These are phyloP conservation scores for Saturnispora kantuleensis DNA, from an alignment of 805 yeast species.

Conservation along the genomic window DNA sequence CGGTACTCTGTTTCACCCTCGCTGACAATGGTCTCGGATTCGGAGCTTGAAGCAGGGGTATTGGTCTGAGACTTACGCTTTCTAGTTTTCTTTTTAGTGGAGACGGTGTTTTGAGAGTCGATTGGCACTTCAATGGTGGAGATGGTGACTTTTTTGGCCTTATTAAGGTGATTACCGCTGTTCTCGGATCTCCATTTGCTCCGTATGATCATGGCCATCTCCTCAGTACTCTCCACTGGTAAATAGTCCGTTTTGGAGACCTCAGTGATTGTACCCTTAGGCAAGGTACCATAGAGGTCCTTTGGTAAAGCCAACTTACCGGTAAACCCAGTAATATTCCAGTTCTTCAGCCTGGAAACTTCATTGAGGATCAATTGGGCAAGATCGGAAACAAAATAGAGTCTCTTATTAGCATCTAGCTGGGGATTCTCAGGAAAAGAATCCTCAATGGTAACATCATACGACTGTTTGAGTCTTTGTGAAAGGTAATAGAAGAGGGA, in stretches of 20 bases:
- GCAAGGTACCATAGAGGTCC: constrained; percentile 52
- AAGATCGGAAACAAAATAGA: constrained; percentile 65
- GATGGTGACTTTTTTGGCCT: neutral
- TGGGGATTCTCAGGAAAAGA: constrained; percentile 16
- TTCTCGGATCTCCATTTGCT: constrained; percentile 10
- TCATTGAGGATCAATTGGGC: constrained; percentile 57
- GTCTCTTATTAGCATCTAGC: constrained; percentile 21
- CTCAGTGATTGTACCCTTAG: constrained; percentile 33
- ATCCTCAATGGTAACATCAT: constrained; percentile 41
- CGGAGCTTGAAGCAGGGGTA: neutral
- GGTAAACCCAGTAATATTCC: constrained; percentile 76
- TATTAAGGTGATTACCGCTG: neutral
- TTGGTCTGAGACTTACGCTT: neutral
- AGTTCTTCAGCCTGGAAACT: constrained; percentile 44
- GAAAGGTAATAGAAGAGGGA: constrained; percentile 68
- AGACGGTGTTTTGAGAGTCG: neutral
- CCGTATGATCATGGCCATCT: constrained; percentile 7
- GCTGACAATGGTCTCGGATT: constrained; percentile 4
- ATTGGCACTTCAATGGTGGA: neutral
- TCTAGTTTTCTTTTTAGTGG: neutral
- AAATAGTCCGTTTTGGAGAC: constrained; percentile 57
- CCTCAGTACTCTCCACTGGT: constrained; percentile 27
- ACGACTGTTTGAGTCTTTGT: constrained; percentile 68
- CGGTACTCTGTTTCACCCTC: neutral
- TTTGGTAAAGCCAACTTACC: constrained; percentile 60